phyloP scores from a whole-genome alignment of 1,139 yeast genomes.

The Debaryomycetaceae sp. region DNA sequence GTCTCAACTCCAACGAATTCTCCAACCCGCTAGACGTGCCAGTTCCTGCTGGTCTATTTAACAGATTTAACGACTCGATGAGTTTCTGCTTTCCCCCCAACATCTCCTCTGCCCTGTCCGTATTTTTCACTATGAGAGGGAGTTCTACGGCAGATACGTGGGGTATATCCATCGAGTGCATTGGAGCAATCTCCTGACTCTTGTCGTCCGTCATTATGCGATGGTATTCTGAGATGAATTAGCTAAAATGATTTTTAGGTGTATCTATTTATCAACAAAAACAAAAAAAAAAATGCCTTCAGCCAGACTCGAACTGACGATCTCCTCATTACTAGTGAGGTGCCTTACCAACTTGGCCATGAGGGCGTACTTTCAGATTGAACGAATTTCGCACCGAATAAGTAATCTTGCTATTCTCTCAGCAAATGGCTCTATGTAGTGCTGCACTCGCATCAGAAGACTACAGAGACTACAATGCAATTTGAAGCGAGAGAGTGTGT shows the following conservation, averaged over 20 bases:
- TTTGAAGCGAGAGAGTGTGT: too few relatives aligned
- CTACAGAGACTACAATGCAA: too few relatives aligned
- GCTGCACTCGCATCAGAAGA: too few relatives aligned
- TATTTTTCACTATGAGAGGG: constrained; percentile 69
- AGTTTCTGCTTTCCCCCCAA: constrained; percentile 69
- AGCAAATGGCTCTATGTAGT: too few relatives aligned
- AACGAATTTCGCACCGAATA: too few relatives aligned
- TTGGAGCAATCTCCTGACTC: constrained; percentile 33
- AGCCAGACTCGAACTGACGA: constrained; percentile 86
- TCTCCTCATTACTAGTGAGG: constrained; percentile 90
- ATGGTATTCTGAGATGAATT: neutral
- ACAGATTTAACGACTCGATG: constrained; percentile 31
- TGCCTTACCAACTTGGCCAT: constrained; percentile 92
- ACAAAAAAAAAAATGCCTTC: constrained; percentile 51
- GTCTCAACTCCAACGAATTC: constrained; percentile 54
- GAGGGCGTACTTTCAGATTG: constrained; percentile 20
- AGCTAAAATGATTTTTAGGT: neutral
- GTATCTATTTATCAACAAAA: neutral
- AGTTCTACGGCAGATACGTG: constrained; percentile 73
- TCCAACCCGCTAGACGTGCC: constrained; percentile 14
- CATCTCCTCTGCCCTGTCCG: constrained; percentile 62
- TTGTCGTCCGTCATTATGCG: neutral
- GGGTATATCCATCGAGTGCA: constrained; percentile 68
- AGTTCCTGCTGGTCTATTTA: constrained; percentile 10
- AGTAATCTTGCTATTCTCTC: too few relatives aligned